Base-by-base conservation (phyloP, 345 rosid genomes). In the Lepidium sativum region DNA sequence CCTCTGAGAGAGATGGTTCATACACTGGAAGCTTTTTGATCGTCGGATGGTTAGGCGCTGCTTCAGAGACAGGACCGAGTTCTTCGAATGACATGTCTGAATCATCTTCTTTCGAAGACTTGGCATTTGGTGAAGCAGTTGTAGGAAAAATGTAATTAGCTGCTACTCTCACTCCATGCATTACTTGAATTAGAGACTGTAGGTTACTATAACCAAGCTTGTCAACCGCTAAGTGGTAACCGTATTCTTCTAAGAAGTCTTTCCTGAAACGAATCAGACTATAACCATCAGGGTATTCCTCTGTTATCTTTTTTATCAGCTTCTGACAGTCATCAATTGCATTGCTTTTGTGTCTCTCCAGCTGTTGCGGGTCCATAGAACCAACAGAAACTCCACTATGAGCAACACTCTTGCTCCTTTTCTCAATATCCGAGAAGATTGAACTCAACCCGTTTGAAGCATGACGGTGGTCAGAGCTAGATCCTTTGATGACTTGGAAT, bases 51-150 rank as follows among this genome's bases (percentile, higher is more conserved):
- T 38, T 54, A 17, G 38, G 8, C 23, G 64, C 31, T 47, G 52
- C 33, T 13, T 59, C 80, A 13, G 80, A 68, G 70, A 84, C 74
- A 43, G 96, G 97, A 55, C 96, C 96, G 23, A 90, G 83, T 75
- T 88, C 96, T 17, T 84, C 96, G 79, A 95, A 90, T 8, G 73
- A 18, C 43, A 77, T 78, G 55, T 88, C 94, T 15, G 77, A 75
- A 40, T 80, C 81, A 51, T 81, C 71, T 49, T 58, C 61, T 41
- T 72, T 56, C 31, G 17, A 6, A 58, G 69, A 71, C 56, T 63
- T 60, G 58, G 18, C 60, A 51, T 65, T 54, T 10, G 50, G 56
- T 38, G 59, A 54, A 61, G 75, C 32, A 20, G 34, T 39, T 21
- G 78, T 50, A 64, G 92, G 89, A 59, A 80, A 1, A 1, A 89